A percentile compares a stretch with the other conserved stretches of the same genome.
Conservation (phyloP, 371 early-diverging fungal species). For the Zychaea mexicana region DNA sequence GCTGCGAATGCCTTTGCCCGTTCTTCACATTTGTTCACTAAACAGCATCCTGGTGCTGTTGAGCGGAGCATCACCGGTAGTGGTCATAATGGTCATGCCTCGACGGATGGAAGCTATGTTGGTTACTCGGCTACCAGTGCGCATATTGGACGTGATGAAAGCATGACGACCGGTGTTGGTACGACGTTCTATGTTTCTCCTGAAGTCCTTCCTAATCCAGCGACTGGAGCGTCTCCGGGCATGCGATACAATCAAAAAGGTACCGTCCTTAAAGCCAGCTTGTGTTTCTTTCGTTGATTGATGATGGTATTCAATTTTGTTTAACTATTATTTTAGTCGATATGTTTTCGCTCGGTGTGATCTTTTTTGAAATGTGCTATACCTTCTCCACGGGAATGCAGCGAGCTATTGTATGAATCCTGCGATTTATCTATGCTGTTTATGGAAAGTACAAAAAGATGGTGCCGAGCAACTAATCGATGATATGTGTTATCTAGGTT, state of each 20-base stretch:
- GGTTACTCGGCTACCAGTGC: slow-evolving; percentile 49
- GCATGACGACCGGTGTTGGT: slow-evolving; percentile 84
- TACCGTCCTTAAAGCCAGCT: background rate
- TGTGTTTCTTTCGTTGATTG: background rate
- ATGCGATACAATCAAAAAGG: slow-evolving; percentile 60
- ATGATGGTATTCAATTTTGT: too few relatives aligned
- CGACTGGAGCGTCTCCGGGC: slow-evolving; percentile 40
- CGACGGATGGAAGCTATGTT: slow-evolving; percentile 31
- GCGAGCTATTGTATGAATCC: slow-evolving; percentile 52
- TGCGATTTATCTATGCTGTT: too few relatives aligned
- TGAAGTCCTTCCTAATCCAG: slow-evolving; percentile 65
- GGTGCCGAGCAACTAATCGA: too few relatives aligned
- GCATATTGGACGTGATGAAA: slow-evolving; percentile 44
- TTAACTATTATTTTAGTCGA: slow-evolving; percentile 27
- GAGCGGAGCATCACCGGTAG: background rate
- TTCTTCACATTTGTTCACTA: slow-evolving; percentile 3
- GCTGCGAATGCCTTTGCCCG: slow-evolving; percentile 28
- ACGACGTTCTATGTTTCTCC: slow-evolving; percentile 95
- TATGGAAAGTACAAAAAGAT: background rate
- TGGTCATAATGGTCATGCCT: background rate
- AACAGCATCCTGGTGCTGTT: slow-evolving; percentile 6
- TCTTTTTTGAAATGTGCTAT: slow-evolving; percentile 81
- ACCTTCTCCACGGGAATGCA: slow-evolving; percentile 78
- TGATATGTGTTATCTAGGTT: slow-evolving; percentile 4
- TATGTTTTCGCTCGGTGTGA: slow-evolving; percentile 54